Evolutionary conservation across 2,329 filamentous ascomycete genomes (phyloP).

Genomic region (Stemphylium lycopersici): DNA sequence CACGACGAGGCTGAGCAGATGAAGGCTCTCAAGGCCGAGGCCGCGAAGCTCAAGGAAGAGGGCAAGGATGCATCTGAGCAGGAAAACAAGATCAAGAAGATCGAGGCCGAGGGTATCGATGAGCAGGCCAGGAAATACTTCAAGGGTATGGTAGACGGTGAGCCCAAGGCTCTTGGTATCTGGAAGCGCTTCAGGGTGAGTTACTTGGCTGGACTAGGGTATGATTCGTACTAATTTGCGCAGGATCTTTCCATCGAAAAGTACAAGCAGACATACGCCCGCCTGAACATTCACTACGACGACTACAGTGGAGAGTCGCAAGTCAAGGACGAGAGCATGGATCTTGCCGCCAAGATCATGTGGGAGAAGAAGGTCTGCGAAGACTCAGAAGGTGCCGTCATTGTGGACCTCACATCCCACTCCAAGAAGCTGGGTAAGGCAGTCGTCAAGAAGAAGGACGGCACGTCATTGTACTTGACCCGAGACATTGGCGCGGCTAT

Average conservation of each 20-base stretch:
- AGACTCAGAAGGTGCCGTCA: slow-evolving; percentile 68
- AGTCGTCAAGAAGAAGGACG: slow-evolving; percentile 70
- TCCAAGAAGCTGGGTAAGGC: slow-evolving; percentile 72
- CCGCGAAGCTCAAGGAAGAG: slow-evolving; percentile 46
- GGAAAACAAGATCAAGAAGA: slow-evolving; percentile 52
- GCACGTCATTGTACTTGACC: slow-evolving; percentile 71
- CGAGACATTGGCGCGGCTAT: slow-evolving; percentile 71
- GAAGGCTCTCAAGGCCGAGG: slow-evolving; percentile 59
- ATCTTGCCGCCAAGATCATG: slow-evolving; percentile 64
- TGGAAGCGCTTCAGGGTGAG: slow-evolving; percentile 65
- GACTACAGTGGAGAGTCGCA: slow-evolving; percentile 74
- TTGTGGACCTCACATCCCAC: slow-evolving; percentile 74
- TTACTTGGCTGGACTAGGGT: neutral
- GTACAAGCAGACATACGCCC: slow-evolving; percentile 68
- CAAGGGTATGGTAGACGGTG: slow-evolving; percentile 70
- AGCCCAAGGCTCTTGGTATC: slow-evolving; percentile 63
- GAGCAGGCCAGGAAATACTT: slow-evolving; percentile 76
- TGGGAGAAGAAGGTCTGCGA: slow-evolving; percentile 67
- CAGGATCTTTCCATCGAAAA: slow-evolving; percentile 67
- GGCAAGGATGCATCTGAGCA: slow-evolving; percentile 51
- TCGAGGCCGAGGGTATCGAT: slow-evolving; percentile 55
- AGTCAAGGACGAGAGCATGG: slow-evolving; percentile 67
- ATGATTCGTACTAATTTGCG: slow-evolving; percentile 9
- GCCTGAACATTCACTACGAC: slow-evolving; percentile 69
- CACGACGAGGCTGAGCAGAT: slow-evolving; percentile 69